Evolutionary conservation across 257 asterid species (phyloP).

Genomic region (Eucommia ulmoides): DNA sequence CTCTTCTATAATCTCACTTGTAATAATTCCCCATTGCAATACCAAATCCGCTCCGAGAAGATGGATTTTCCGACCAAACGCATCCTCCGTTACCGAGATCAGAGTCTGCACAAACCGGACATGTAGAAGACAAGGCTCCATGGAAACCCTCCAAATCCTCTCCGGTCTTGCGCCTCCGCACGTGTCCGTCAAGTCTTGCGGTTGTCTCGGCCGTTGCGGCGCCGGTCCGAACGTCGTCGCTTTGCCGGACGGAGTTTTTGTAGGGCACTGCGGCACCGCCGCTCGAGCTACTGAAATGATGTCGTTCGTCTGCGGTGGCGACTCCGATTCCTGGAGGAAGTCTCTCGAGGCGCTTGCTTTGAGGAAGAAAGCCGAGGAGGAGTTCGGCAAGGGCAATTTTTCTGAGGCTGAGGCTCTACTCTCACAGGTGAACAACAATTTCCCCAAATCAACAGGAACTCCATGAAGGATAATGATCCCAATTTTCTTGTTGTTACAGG

Average conservation of each 20-base stretch:
- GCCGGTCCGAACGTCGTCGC: constrained; percentile 69
- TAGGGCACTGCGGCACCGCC: constrained; percentile 71
- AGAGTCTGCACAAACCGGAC: constrained; percentile 64
- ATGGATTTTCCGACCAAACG: too few species aligned
- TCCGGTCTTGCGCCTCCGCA: constrained; percentile 69
- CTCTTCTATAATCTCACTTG: too few species aligned
- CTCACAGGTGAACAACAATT: constrained; percentile 54
- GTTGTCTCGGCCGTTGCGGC: constrained; percentile 82
- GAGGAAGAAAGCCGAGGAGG: constrained; percentile 74
- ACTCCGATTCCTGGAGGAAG: constrained; percentile 4
- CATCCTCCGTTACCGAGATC: too few species aligned
- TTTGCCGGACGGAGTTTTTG: constrained; percentile 45
- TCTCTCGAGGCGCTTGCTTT: constrained; percentile 78
- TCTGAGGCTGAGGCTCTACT: constrained; percentile 40
- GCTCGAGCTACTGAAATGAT: constrained; percentile 48
- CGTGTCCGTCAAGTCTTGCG: constrained; percentile 60
- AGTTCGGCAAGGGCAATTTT: constrained; percentile 37
- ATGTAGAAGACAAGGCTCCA: constrained; percentile 78
- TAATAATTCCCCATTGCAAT: too few species aligned
- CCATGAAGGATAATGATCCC: constrained; percentile 7
- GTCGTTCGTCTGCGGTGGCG: constrained; percentile 33
- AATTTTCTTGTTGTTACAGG: constrained; percentile 37
- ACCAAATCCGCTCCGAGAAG: too few species aligned
- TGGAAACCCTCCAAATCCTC: constrained; percentile 52
- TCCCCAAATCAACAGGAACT: too few species aligned